phyloP scores from a whole-genome alignment of 139 green algal genomes.

The Spirogloea muscicola region DNA sequence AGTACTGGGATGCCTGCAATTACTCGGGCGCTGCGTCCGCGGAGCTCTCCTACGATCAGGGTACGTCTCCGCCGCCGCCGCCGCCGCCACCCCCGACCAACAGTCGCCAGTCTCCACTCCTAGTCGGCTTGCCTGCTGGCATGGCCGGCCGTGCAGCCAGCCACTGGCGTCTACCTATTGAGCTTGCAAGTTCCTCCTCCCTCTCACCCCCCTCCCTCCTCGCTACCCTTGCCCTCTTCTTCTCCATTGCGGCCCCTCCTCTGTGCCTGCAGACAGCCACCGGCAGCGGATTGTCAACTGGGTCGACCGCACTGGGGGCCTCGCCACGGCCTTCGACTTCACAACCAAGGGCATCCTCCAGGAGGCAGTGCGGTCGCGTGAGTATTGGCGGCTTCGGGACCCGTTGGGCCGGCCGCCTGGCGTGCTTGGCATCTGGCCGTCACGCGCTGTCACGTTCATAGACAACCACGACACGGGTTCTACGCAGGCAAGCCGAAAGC shows the following conservation, averaged over 20 bases:
- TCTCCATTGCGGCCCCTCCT: no score
- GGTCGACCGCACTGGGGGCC: constrained; percentile 48
- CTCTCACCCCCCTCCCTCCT: neutral
- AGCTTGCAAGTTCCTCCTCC: no score
- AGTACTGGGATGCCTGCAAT: constrained; percentile 52
- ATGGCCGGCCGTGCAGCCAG: no score
- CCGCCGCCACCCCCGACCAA: no score
- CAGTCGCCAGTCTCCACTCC: no score
- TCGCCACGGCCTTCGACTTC: constrained; percentile 52
- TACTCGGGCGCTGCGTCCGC: constrained; percentile 29
- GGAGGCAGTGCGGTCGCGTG: constrained; percentile 75
- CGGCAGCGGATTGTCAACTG: constrained; percentile 56
- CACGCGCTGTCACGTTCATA: constrained; percentile 54
- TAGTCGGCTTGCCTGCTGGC: no score
- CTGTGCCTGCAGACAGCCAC: constrained; percentile 41
- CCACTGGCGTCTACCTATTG: no score
- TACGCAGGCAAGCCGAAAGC: constrained; percentile 50
- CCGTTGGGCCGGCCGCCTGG: constrained; percentile 47
- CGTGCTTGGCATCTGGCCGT: constrained; percentile 54
- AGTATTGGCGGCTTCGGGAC: constrained; percentile 94
- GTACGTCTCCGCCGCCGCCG: no score
- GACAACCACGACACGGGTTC: constrained; percentile 63
- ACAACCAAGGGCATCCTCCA: constrained; percentile 62
- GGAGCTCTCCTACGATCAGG: no score
- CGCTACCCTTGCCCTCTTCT: neutral